Evolutionary conservation across 2,329 filamentous ascomycete genomes (phyloP).

Genomic region (Dothideomycetes sp.): DNA sequence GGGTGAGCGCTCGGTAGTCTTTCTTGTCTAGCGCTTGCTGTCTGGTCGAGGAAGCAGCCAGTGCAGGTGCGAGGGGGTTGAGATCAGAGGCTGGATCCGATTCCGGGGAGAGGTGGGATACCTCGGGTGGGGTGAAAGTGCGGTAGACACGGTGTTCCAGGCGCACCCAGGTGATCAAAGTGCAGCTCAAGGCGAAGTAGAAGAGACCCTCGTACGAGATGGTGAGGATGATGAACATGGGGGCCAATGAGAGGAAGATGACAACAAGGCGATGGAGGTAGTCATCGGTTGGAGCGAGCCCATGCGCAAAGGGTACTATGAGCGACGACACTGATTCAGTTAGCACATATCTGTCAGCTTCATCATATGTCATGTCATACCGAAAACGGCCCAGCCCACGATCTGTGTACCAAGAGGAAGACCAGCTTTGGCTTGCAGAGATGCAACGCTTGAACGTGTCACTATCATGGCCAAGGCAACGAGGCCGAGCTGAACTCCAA

Average conservation of each 20-base stretch:
- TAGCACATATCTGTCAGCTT: constrained; percentile 9
- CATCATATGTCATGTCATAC: constrained; percentile 34
- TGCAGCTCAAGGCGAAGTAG: constrained; percentile 78
- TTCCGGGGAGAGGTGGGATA: constrained; percentile 9
- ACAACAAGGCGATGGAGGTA: constrained; percentile 84
- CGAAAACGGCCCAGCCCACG: constrained; percentile 69
- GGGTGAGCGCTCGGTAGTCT: constrained; percentile 55
- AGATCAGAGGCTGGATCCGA: constrained; percentile 14
- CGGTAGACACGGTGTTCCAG: constrained; percentile 68
- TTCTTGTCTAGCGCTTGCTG: constrained; percentile 20
- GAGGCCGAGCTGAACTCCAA: constrained; percentile 66
- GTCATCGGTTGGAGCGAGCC: constrained; percentile 67
- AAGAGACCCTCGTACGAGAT: constrained; percentile 97
- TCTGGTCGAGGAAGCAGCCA: constrained; percentile 22
- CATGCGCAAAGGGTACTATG: constrained; percentile 69
- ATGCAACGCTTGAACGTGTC: constrained; percentile 74
- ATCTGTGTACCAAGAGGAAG: constrained; percentile 80
- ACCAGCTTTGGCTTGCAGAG: constrained; percentile 73
- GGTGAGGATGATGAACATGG: constrained; percentile 87
- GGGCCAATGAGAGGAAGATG: constrained; percentile 85
- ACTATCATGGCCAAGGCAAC: constrained; percentile 73
- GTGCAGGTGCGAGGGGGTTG: constrained; percentile 23
- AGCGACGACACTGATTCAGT: constrained; percentile 54
- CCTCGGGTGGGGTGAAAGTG: constrained; percentile 15
- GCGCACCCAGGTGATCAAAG: constrained; percentile 79